Evolutionary conservation across 495 filamentous ascomycete species (phyloP).

Genomic region (Neurospora sp.): DNA sequence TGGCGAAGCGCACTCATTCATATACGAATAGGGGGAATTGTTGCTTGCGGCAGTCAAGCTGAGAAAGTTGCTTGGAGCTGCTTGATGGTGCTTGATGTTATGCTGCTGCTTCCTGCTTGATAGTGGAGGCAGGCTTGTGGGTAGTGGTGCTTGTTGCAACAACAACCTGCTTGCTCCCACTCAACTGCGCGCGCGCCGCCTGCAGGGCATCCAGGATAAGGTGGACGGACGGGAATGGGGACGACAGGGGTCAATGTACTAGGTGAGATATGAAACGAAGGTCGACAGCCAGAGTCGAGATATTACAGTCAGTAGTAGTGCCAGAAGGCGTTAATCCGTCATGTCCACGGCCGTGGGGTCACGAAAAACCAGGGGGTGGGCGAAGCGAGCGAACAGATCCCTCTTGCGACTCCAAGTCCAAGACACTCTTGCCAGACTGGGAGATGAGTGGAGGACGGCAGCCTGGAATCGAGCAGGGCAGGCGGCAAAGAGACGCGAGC

Average conservation of each 20-base stretch:
- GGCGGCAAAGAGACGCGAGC: conserved; percentile 31
- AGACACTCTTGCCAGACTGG: conserved; percentile 11
- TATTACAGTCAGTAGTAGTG: background rate
- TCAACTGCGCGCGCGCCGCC: background rate
- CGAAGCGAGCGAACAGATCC: background rate
- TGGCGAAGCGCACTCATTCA: conserved; percentile 23
- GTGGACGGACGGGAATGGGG: background rate
- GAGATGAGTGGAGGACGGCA: conserved; percentile 24
- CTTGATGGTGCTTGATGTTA: conserved; percentile 1
- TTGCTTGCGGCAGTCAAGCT: background rate
- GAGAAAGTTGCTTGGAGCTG: background rate
- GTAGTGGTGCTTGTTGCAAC: background rate
- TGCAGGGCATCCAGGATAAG: background rate
- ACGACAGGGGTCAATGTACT: background rate
- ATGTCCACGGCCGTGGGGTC: background rate
- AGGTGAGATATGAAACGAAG: background rate
- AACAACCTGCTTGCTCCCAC: background rate
- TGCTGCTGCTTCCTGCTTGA: background rate
- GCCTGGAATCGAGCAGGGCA: conserved; percentile 9
- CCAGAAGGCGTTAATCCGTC: background rate
- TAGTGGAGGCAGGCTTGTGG: background rate
- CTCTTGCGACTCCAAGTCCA: conserved; percentile 12
- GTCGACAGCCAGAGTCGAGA: background rate
- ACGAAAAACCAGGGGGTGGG: background rate
- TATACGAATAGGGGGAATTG: background rate